phyloP scores from a whole-genome alignment of 352 stramenopile genomes.

The Thraustochytrium sp. region DNA sequence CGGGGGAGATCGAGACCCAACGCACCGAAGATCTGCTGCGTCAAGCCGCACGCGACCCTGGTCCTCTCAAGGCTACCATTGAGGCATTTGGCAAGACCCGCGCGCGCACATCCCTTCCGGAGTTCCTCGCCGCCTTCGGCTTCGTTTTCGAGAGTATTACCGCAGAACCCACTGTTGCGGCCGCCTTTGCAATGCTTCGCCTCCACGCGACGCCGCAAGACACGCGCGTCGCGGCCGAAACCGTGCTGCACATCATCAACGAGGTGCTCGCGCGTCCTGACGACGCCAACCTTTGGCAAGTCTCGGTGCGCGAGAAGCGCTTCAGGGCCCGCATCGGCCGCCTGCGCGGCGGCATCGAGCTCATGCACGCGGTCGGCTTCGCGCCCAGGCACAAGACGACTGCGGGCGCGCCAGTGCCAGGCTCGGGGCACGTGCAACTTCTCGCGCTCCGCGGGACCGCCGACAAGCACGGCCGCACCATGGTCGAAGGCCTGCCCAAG shows the following conservation, averaged over 20 bases:
- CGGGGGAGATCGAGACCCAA: neutral
- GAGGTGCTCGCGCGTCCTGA: constrained; percentile 8
- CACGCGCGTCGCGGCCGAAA: constrained; percentile 2
- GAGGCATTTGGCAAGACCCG: constrained; percentile 33
- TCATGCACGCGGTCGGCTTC: constrained; percentile 41
- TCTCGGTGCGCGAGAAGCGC: neutral
- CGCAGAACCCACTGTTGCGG: neutral
- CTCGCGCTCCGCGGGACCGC: neutral
- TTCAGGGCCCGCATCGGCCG: constrained; percentile 1
- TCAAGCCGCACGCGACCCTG: neutral
- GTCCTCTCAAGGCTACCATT: constrained; percentile 2
- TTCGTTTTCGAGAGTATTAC: constrained; percentile 41
- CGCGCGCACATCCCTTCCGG: neutral
- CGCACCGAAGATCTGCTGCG: neutral
- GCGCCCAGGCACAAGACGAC: neutral
- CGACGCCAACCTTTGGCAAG: constrained; percentile 22
- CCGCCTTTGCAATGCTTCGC: constrained; percentile 38
- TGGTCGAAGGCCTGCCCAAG: constrained; percentile 34
- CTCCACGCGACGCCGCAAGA: constrained; percentile 6
- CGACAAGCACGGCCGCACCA: constrained; percentile 29
- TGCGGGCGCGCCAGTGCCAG: neutral
- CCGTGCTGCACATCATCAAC: neutral
- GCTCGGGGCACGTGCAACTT: neutral
- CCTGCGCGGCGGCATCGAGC: constrained; percentile 26
- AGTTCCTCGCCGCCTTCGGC: constrained; percentile 25